Base-by-base conservation (phyloP, 2,329 filamentous ascomycete genomes). In the Penicillium janthinellum region DNA sequence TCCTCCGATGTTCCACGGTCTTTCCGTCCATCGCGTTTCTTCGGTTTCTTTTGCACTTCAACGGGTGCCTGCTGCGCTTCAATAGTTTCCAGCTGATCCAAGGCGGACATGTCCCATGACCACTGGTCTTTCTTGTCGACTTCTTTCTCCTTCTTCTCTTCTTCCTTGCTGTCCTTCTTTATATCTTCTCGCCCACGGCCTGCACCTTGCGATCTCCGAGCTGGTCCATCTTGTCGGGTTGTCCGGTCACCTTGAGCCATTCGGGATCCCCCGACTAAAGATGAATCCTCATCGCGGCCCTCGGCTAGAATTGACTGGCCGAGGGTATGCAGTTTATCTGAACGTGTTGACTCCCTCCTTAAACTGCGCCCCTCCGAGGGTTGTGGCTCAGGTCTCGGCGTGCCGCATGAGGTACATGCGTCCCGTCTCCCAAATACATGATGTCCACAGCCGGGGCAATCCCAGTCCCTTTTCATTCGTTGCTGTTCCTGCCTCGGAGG, bases 21-120 rank as follows among this genome's bases (percentile, higher is more conserved):
- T 54, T 61, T 70, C 52, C 68, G 66, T 25, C 57, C 61, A n/a
- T 66, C 67, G 11, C 60, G 66, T 34, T 67, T 67, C 51, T 71
- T 74, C 5, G 63, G 34, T 15, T 62, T 58, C 34, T 69, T 71
- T 20, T 57, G 53, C 10, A 38, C 34, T 5, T 60, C 50, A 37
- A 12, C 48, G 12, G 59, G 57, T 7, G 58, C 12, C 14, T 60
- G 51, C 22, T 64, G 53, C 0, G 49, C 35, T 25, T 66, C 65
- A 20, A 47, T 17, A 3, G 54, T 17, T 56, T 65, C 61, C 42
- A 71, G 42, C 4, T 69, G 59, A 11, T 71, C 64, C 31, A 73
- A 56, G 11, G 66, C 65, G 35, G 72, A 74, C 58, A 67, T 60
- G 61, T 73, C 71, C 72, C 72, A 74, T 15, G 69, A 54, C 71